Evolutionary conservation across 78 protist species (phyloP), one percentile per base, ranked within the genome.

Genomic region (Dictyostelium capitatum): DNA sequence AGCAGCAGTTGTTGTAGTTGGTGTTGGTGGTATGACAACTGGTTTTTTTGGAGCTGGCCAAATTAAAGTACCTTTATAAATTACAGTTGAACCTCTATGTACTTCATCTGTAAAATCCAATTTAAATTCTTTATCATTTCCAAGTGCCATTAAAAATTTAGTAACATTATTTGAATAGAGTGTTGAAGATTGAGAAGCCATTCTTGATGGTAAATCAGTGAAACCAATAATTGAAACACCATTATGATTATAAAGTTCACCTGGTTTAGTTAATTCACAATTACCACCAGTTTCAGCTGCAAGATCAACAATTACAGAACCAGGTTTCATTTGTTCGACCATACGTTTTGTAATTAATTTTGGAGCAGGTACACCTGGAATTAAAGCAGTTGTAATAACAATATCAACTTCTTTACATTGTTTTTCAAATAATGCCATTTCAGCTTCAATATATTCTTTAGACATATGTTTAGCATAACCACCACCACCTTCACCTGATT

Each of bases 261-360:
- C 97, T 19, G 97, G 97, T 32, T 50, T 19, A 11, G 98, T 96
- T 47, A 79, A 17, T 57, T 90, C 98, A 74, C 96, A 82, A 90
- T 98, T 98, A n/a, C 99, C 99, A 23, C 99, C 99, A 2, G 98
- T 84, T 64, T 89, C 96, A 30, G 99, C 98, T 0, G 99, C 99
- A 1, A 99, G 91, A 94, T 99, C 99, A 43, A 99, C 99, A 1
- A 97, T 54, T 25, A 99, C 99, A 6, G 98, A 91, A 20, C 99
- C 99, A 9, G 95, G 95, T 47, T 73, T 72, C 98, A 97, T 95
- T 4, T 72, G 23, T 25, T 78, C 91, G 0, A 97, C 96, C 98
- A 97, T 96, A 6, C 85, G 95, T 53, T 89, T 84, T 67, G 82
- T 78, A 79, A 99, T 95, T 54, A 99, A 89, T n/a, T 43, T 83